phyloP scores from a whole-genome alignment of 73 alveolate genomes.

The Tetrahymena thermophila region DNA sequence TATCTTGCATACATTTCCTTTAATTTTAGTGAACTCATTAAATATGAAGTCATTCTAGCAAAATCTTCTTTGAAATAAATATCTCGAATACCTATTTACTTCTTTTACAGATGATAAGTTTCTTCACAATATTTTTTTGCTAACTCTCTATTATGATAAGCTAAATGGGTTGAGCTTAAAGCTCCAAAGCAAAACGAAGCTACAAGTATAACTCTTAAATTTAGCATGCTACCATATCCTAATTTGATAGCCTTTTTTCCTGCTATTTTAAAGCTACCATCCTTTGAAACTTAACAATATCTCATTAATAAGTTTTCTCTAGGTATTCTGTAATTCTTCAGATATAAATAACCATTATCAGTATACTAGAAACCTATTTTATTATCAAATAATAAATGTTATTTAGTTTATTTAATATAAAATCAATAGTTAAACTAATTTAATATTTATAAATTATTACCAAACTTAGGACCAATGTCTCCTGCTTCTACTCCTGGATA shows the following conservation, averaged over 20 bases:
- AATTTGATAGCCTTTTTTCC: slow-evolving; percentile 33
- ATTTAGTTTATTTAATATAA: too few relatives aligned
- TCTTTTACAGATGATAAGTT: neutral
- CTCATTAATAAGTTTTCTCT: slow-evolving; percentile 47
- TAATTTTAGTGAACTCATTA: neutral
- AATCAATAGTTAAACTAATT: neutral
- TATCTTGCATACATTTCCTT: neutral
- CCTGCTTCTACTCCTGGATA: slow-evolving; percentile 52
- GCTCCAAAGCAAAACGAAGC: slow-evolving; percentile 6
- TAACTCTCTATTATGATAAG: slow-evolving; percentile 1
- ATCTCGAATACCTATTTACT: slow-evolving; percentile 2
- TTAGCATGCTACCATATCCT: slow-evolving; percentile 41
- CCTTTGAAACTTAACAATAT: slow-evolving; percentile 41
- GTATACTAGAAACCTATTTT: slow-evolving; percentile 8
- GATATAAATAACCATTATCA: slow-evolving; percentile 48
- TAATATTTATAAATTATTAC: neutral
- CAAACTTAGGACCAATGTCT: slow-evolving; percentile 47
- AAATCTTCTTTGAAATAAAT: neutral
- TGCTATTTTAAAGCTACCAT: slow-evolving; percentile 51
- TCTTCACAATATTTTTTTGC: slow-evolving; percentile 7
- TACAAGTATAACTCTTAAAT: slow-evolving; percentile 14
- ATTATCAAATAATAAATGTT: neutral
- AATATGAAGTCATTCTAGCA: neutral
- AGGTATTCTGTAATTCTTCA: slow-evolving; percentile 36
- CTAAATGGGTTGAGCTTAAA: neutral